A percentile compares a stretch with the other conserved stretches of the same genome.
Conservation (phyloP, 768 basidiomycete genomes). For the Albatrellus ellisii region DNA sequence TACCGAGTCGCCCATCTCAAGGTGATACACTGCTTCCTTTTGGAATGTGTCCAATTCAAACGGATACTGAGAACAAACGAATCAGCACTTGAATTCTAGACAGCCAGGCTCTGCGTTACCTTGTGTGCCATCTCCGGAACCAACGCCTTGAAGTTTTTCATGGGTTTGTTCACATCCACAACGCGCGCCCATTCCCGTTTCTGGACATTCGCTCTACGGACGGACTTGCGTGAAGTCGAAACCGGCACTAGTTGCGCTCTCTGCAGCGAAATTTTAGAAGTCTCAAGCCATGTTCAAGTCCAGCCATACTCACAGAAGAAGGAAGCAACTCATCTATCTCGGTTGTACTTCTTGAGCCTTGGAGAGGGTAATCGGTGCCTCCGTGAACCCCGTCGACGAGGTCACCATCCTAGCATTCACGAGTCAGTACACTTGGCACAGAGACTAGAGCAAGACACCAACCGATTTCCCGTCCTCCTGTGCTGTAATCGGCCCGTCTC, state of each 20-base stretch:
- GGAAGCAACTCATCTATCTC: constrained; percentile 73
- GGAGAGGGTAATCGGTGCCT: too few species aligned
- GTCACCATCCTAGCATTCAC: constrained; percentile 1
- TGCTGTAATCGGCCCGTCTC: constrained; percentile 10
- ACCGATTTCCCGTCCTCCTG: too few species aligned
- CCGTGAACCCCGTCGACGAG: not conserved
- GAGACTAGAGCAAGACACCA: too few species aligned
- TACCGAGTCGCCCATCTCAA: constrained; percentile 94
- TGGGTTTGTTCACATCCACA: constrained; percentile 83
- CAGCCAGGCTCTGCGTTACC: constrained; percentile 26
- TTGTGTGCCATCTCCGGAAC: constrained; percentile 96
- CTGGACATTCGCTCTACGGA: constrained; percentile 34
- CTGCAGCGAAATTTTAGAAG: constrained; percentile 21
- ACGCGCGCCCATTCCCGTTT: constrained; percentile 98
- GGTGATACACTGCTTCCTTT: constrained; percentile 95
- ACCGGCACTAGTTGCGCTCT: constrained; percentile 45
- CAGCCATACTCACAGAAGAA: constrained; percentile 16
- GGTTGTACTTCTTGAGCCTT: too few species aligned
- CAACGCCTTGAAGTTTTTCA: constrained; percentile 80
- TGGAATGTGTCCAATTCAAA: constrained; percentile 98
- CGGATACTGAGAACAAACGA: constrained; percentile 55
- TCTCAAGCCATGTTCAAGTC: not conserved
- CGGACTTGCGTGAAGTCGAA: constrained; percentile 26
- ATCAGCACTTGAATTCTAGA: not conserved
- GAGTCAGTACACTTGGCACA: too few species aligned